Evolutionary conservation across 305 asterid species (phyloP).

Genomic region (Fraxinus velutina): DNA sequence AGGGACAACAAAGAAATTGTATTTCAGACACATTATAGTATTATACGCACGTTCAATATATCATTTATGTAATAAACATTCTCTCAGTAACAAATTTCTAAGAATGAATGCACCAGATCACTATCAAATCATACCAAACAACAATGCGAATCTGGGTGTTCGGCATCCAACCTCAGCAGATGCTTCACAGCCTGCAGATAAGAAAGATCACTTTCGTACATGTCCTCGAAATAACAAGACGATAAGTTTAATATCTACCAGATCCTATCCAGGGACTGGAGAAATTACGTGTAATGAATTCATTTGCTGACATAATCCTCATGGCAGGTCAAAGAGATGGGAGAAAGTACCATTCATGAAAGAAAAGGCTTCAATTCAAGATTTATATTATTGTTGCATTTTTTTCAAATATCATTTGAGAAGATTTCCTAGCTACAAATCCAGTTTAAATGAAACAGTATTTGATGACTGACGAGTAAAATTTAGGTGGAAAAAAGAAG

Average conservation of each 20-base stretch:
- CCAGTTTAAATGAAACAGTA: conserved; percentile 6
- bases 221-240: conserved; percentile 13
- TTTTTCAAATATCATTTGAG: background rate
- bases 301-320: background rate
- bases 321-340: conserved; percentile 13
- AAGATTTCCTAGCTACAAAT: conserved; percentile 1
- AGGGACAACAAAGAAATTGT: background rate
- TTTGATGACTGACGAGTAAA: background rate
- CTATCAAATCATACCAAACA: conserved; percentile 67
- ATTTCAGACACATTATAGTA: background rate
- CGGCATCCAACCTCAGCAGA: conserved; percentile 67
- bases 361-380: conserved; percentile 9
- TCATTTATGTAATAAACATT: background rate
- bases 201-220: conserved; percentile 23
- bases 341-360: background rate
- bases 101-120: background rate
- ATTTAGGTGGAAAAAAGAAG: conserved; percentile 7
- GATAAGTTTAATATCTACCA: background rate
- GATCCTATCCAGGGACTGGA: background rate
- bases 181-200: conserved; percentile 78
- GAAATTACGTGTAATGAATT: background rate
- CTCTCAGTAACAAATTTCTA: background rate
- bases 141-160: conserved; percentile 81
- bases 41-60: background rate
- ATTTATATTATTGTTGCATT: background rate